phyloP scores from a whole-genome alignment of 1,139 yeast genomes.

The Debaryomyces udenii region DNA sequence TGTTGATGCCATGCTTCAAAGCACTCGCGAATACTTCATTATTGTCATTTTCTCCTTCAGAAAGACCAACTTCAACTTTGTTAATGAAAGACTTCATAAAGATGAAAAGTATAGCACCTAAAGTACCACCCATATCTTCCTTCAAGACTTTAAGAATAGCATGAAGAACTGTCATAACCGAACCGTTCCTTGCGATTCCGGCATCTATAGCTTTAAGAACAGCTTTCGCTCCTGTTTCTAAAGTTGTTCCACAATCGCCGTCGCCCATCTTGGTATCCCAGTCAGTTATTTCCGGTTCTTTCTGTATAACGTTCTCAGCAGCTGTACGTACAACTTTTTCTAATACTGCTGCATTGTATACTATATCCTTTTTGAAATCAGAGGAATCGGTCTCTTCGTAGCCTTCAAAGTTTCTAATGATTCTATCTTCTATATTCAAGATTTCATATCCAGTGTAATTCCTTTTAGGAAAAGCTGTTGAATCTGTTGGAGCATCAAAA shows the following conservation, averaged over 20 bases:
- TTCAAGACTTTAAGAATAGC: slow-evolving; percentile 44
- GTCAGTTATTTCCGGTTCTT: slow-evolving; percentile 49
- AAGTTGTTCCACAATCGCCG: slow-evolving; percentile 55
- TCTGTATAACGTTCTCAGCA: slow-evolving; percentile 39
- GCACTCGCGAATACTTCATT: slow-evolving; percentile 31
- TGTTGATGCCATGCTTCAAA: slow-evolving; percentile 33
- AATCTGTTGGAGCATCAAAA: slow-evolving; percentile 39
- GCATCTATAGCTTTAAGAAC: slow-evolving; percentile 36
- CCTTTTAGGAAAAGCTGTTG: slow-evolving; percentile 19
- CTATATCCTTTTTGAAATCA: slow-evolving; percentile 26
- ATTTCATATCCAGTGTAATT: not conserved
- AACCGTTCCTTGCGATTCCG: slow-evolving; percentile 18
- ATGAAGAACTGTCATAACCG: slow-evolving; percentile 31
- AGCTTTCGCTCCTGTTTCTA: slow-evolving; percentile 46
- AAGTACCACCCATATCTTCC: slow-evolving; percentile 58
- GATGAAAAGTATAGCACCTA: slow-evolving; percentile 52
- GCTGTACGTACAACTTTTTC: slow-evolving; percentile 35
- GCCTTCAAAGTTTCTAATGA: slow-evolving; percentile 38
- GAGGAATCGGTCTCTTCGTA: slow-evolving; percentile 31
- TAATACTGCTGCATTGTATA: slow-evolving; percentile 33
- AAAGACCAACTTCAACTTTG: slow-evolving; percentile 27
- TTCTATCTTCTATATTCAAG: slow-evolving; percentile 20
- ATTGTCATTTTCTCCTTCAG: slow-evolving; percentile 15
- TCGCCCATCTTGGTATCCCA: slow-evolving; percentile 58
- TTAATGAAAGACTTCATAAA: slow-evolving; percentile 47